Evolutionary conservation across 2,329 filamentous ascomycete species (phyloP).

Genomic region (Tolypocladium cylindrosporum): DNA sequence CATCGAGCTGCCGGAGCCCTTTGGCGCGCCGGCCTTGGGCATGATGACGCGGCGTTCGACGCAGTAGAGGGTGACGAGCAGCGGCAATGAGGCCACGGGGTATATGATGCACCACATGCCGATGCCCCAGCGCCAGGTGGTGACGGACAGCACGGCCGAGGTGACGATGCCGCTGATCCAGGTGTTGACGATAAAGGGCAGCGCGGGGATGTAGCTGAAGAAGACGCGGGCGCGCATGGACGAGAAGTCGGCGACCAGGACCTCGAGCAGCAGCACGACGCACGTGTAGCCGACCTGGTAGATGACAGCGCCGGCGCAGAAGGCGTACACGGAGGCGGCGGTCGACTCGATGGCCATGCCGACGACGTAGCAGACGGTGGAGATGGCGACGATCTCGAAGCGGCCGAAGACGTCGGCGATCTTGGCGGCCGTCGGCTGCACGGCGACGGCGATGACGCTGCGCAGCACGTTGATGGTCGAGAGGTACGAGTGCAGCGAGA

Average conservation of each 20-base stretch:
- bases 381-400: constrained; percentile 44
- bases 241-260: constrained; percentile 51
- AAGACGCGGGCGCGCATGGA: constrained; percentile 49
- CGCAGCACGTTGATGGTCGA: constrained; percentile 49
- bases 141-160: constrained; percentile 33
- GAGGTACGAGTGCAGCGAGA: constrained; percentile 42
- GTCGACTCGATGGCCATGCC: constrained; percentile 45
- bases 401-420: constrained; percentile 55
- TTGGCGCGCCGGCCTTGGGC: background rate
- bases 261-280: constrained; percentile 47
- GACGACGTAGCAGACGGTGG: constrained; percentile 44
- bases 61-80: constrained; percentile 32
- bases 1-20: background rate
- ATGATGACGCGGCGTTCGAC: constrained; percentile 16
- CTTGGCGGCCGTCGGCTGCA: constrained; percentile 49
- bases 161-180: constrained; percentile 53
- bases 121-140: constrained; percentile 52
- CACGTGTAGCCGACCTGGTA: constrained; percentile 51
- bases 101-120: constrained; percentile 57
- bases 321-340: constrained; percentile 35
- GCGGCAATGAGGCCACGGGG: constrained; percentile 42
- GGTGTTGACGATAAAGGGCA: constrained; percentile 51
- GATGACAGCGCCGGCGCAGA: constrained; percentile 42
- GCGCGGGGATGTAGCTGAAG: constrained; percentile 51
- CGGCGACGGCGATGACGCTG: constrained; percentile 48